Conservation (phyloP, 352 stramenopile genomes). For the Phytophthora melonis region DNA sequence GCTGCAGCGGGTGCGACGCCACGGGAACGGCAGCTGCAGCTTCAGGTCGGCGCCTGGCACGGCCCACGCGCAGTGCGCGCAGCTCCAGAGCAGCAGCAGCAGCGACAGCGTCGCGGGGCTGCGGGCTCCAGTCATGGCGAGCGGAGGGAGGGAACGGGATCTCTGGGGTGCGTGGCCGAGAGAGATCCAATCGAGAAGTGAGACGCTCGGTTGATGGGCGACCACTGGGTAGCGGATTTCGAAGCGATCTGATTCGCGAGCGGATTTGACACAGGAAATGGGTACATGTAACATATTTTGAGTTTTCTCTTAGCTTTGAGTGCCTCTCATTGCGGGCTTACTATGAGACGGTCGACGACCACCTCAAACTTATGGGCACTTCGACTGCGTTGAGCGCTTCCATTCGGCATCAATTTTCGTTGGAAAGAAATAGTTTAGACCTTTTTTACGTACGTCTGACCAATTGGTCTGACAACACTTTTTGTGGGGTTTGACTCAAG, state of each 20-base stretch:
- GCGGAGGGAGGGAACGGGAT: not conserved
- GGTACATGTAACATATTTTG: too few species aligned
- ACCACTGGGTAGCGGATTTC: not conserved
- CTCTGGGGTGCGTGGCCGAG: conserved; percentile 8
- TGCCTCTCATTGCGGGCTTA: too few species aligned
- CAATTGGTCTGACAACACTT: too few species aligned
- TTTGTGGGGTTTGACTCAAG: too few species aligned
- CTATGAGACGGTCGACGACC: too few species aligned
- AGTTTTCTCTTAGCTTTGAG: too few species aligned
- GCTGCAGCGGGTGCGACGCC: conserved; percentile 57
- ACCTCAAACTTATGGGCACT: too few species aligned
- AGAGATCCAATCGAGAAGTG: conserved; percentile 27
- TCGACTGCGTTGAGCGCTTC: too few species aligned
- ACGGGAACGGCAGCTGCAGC: conserved; percentile 62
- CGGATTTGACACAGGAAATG: too few species aligned
- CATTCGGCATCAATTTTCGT: too few species aligned
- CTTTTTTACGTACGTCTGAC: too few species aligned
- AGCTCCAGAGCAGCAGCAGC: conserved; percentile 29
- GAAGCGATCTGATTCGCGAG: conserved; percentile 21
- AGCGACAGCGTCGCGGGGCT: not conserved
- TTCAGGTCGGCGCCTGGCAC: conserved; percentile 30
- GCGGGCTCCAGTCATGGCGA: conserved; percentile 17
- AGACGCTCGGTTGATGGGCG: not conserved
- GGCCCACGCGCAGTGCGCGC: conserved; percentile 7
- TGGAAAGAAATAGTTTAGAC: too few species aligned